These are phyloP conservation scores for Myriangium duriaei DNA, from an alignment of 2,329 filamentous ascomycete species.

Conservation along the genomic window DNA sequence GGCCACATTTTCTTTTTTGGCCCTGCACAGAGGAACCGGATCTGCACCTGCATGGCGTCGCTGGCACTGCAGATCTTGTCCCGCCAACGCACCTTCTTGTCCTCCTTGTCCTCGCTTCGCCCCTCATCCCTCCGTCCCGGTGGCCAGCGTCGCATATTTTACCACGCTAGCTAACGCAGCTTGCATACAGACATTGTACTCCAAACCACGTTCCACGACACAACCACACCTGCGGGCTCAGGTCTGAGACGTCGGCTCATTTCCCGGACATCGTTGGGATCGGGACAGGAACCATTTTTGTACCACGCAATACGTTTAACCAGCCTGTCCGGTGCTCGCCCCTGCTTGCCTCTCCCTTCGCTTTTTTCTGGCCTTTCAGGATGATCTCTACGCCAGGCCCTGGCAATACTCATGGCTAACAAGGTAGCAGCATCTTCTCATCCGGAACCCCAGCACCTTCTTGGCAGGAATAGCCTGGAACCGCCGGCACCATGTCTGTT, in stretches of 20 bases:
- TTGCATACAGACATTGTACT: neutral
- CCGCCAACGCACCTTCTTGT: neutral
- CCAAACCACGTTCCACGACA: too few relatives aligned
- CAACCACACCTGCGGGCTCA: too few relatives aligned
- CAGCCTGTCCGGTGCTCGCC: too few relatives aligned
- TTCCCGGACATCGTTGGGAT: too few relatives aligned
- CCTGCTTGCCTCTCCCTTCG: too few relatives aligned
- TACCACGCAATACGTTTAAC: too few relatives aligned
- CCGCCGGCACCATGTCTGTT: neutral
- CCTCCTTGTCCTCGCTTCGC: neutral
- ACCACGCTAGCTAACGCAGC: neutral
- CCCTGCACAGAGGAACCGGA: neutral
- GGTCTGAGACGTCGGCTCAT: too few relatives aligned
- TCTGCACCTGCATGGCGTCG: neutral
- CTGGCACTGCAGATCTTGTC: neutral
- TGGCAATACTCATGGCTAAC: neutral
- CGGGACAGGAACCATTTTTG: too few relatives aligned
- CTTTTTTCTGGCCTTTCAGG: conserved; percentile 8
- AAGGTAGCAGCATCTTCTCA: conserved; percentile 1
- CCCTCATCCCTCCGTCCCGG: neutral
- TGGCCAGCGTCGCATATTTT: too few relatives aligned
- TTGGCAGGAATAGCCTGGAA: neutral
- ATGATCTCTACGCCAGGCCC: neutral
- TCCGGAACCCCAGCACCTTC: neutral
- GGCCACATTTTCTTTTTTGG: neutral